Evolutionary conservation across 2,329 filamentous ascomycete genomes (phyloP).

Genomic region (Ascochyta koolunga): DNA sequence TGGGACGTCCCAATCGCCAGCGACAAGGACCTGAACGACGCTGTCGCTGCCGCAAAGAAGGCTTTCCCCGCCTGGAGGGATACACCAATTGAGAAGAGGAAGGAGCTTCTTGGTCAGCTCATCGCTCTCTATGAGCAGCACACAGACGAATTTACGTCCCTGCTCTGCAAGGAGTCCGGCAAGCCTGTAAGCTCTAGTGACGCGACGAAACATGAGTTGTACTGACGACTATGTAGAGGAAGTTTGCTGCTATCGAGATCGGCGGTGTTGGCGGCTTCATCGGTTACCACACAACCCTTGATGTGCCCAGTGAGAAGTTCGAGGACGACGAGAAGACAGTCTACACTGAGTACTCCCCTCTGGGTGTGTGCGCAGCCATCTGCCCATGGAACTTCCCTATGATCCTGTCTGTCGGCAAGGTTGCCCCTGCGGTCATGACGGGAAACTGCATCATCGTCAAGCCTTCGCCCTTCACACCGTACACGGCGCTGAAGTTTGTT

Average conservation of each 20-base stretch:
- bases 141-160: constrained; percentile 36
- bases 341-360: constrained; percentile 54
- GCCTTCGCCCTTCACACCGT: constrained; percentile 64
- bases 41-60: constrained; percentile 55
- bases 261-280: constrained; percentile 45
- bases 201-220: no score
- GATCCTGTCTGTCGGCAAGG: constrained; percentile 59
- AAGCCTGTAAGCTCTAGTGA: constrained; percentile 38
- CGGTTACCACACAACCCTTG: constrained; percentile 46
- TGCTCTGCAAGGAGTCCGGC: constrained; percentile 46
- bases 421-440: constrained; percentile 63
- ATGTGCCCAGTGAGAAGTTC: constrained; percentile 48
- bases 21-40: constrained; percentile 57
- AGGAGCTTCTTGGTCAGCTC: constrained; percentile 38
- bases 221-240: constrained; percentile 38
- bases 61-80: constrained; percentile 57
- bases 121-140: constrained; percentile 34
- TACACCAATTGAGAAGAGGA: constrained; percentile 42
- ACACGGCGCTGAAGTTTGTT: constrained; percentile 64
- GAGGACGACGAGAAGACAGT: constrained; percentile 56
- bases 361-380: constrained; percentile 54
- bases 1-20: constrained; percentile 59
- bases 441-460: constrained; percentile 64
- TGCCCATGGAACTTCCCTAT: constrained; percentile 60
- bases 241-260: constrained; percentile 51